phyloP scores from a whole-genome alignment of 331 rosid genomes.

The Arachis monticola region DNA sequence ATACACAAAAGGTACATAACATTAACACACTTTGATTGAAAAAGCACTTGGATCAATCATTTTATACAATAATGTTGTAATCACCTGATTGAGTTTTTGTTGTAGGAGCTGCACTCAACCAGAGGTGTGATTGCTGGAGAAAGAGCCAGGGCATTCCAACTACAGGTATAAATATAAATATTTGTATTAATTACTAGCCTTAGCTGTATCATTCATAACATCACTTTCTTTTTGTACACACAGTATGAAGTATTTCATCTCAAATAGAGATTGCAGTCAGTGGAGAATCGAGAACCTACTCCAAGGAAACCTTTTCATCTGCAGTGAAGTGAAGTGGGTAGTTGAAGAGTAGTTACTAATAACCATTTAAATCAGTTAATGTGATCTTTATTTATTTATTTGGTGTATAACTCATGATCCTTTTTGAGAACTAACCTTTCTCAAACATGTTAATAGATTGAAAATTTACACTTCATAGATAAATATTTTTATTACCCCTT shows the following conservation, averaged over 20 bases:
- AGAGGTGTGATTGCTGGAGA: constrained; percentile 94
- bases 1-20: too few relatives aligned
- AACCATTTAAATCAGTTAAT: too few relatives aligned
- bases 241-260: constrained; percentile 95
- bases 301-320: constrained; percentile 88
- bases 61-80: neutral
- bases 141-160: constrained; percentile 88
- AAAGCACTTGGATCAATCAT: neutral
- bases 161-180: constrained; percentile 61
- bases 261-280: constrained; percentile 88
- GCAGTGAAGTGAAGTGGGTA: constrained; percentile 40
- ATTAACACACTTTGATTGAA: neutral
- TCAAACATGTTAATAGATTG: too few relatives aligned
- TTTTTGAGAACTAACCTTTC: too few relatives aligned
- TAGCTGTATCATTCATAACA: neutral
- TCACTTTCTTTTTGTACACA: neutral
- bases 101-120: constrained; percentile 92
- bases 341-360: too few relatives aligned
- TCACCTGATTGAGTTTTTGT: constrained; percentile 35
- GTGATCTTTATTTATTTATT: too few relatives aligned
- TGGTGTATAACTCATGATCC: too few relatives aligned
- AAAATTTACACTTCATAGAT: too few relatives aligned
- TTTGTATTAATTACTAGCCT: neutral
- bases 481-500: too few relatives aligned
- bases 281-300: constrained; percentile 87